Evolutionary conservation across 768 basidiomycete genomes (phyloP), one percentile per base, ranked within the genome.

Genomic region (Collybia sordida): DNA sequence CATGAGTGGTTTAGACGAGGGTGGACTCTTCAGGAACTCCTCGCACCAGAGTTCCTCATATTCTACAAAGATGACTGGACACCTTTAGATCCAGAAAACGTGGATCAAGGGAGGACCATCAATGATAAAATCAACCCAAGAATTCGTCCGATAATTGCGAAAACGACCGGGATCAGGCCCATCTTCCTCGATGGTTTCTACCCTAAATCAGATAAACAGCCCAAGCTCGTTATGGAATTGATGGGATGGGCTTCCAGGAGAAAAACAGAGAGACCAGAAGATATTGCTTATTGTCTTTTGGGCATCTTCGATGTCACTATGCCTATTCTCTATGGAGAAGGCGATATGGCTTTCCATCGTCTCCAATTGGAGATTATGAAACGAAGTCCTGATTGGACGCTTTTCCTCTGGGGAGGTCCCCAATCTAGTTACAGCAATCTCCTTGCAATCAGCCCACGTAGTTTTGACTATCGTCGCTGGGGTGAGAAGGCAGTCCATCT

Each of bases 171-270:
- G 6, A 35, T 45, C n/a, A 28, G 28, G 21, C 28, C 28, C 6
- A 35, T 34, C 12, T 19, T 21, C 19, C 31, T 45, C 5, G 28
- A 35, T 9, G 6, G 35, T 15, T 45, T 45, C 15, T 31, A 31
- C 11, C 31, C 31, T 11, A 31, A 31, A 14, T 31, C 31, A 11
- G 27, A 44, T n/a, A 18, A 18, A 8, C 25, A 44, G 28, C 31
- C 31, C 28, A 35, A 19, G 22, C 28, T 18, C 21, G 22, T 35
- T 18, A 34, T 45, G 14, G 44, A 35, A 22, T 19, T 21, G 28
- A 45, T 45, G 31, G 28, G 31, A 35, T 45, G 44, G 44, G 31
- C 18, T 25, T 45, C 44, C 15, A 45, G n/a, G 44, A 45, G 44
- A 35, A 34, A 11, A 18, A 45, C 44, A 21, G 35, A 28, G 17